Base-by-base conservation (phyloP, 306 rosid genomes). In the Begonia fuchsioides region DNA sequence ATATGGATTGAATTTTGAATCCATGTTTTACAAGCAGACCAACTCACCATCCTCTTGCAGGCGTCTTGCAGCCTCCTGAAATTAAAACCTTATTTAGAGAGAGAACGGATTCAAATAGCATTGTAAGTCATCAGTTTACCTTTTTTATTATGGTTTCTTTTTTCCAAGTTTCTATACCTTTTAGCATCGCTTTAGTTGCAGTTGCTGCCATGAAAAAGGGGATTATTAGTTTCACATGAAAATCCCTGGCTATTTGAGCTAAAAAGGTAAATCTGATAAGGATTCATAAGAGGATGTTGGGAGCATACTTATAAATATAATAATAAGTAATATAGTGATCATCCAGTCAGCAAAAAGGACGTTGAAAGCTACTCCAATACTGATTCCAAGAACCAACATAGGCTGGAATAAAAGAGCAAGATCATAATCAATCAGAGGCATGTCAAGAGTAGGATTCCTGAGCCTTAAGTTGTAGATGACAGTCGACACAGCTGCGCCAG, bases 321-420 rank as follows among this genome's bases (percentile, higher is more conserved):
- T 32, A 57, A 86, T 82, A 40, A 82, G 72, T 61, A 82, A 51
- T 58, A 79, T 52, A 15, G 85, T 79, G 44, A 86, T 84, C 66
- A 86, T 60, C 96, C 96, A 79, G 57, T 86, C 93, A 61, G 96
- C 74, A 63, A 79, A 76, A 9, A 82, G 38, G 47, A 86, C 96
- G 9, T 81, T 86, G 57, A 72, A 82, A 59, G 73, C 59, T 39
- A 86, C 96, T 62, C 96, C 93, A 26, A 86, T 59, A 49, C 93
- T 82, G 63, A 86, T 79, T 12, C 93, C 90, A 49, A 86, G 79
- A 82, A 86, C 74, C 50, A 86, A 74, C 93, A 86, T 86, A 38
- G 96, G 96, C 55, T 81, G 93, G 69, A 82, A 59, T 45, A 86
- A 79, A 66, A 86, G 77, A 2, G 83, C 78, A 58, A 86, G 61